These are phyloP conservation scores for Cadophora sp. DNA, from an alignment of 2,329 filamentous ascomycete species.

Conservation along the genomic window DNA sequence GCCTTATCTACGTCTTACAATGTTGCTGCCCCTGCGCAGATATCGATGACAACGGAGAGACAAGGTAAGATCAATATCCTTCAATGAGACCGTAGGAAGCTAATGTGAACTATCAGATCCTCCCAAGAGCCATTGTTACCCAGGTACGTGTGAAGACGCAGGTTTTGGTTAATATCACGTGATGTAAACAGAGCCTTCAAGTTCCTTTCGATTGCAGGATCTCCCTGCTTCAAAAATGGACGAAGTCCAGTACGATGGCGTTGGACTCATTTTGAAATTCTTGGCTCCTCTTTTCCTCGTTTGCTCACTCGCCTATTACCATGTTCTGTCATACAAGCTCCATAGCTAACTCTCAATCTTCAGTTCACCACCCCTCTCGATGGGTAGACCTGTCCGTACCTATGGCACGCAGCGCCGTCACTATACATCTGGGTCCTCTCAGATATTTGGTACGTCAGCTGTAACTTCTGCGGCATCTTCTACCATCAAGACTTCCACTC, in stretches of 20 bases:
- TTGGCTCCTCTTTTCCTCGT: too few relatives aligned
- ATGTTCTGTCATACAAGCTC: neutral
- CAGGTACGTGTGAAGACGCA: neutral
- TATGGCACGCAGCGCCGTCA: slow-evolving; percentile 26
- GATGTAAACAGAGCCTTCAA: slow-evolving; percentile 18
- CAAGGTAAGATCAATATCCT: neutral
- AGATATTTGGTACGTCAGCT: slow-evolving; percentile 18
- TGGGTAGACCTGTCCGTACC: slow-evolving; percentile 13
- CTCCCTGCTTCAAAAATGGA: neutral
- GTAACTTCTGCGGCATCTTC: neutral
- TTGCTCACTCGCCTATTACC: neutral
- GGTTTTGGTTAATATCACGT: slow-evolving; percentile 4
- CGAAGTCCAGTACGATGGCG: neutral
- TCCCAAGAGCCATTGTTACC: neutral
- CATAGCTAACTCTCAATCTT: neutral
- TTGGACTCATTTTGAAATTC: too few relatives aligned
- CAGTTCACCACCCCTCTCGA: slow-evolving; percentile 1
- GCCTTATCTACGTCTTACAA: neutral
- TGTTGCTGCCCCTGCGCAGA: slow-evolving; percentile 7
- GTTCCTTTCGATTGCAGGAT: too few relatives aligned
- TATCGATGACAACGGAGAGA: slow-evolving; percentile 13
- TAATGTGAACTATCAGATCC: neutral
- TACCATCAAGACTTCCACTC: neutral
- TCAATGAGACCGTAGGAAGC: too few relatives aligned
- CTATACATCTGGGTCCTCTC: neutral